Evolutionary conservation across 257 asterid genomes (phyloP).

Genomic region (Solanum boliviense): DNA sequence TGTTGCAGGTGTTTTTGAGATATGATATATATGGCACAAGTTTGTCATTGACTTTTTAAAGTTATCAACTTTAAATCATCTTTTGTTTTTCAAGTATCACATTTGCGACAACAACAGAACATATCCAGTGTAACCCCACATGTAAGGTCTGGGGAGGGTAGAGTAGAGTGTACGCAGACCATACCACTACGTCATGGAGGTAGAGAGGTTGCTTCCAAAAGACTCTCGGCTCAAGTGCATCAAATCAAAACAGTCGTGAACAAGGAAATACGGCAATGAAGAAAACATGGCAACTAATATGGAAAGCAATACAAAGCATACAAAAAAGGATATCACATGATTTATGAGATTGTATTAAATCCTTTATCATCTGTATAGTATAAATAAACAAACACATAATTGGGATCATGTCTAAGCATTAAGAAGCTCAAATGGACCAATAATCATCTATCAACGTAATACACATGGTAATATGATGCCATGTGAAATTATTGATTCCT

Average conservation of each 20-base stretch:
- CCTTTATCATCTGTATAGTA: background rate
- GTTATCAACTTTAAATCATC: background rate
- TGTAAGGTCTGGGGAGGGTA: background rate
- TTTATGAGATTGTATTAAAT: background rate
- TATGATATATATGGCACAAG: background rate
- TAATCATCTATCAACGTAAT: background rate
- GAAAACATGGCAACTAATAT: background rate
- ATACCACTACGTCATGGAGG: background rate
- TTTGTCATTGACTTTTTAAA: background rate
- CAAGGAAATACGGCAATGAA: background rate
- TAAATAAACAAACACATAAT: background rate
- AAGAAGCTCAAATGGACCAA: background rate
- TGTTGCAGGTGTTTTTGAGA: background rate
- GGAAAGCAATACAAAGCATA: background rate
- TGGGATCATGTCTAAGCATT: background rate
- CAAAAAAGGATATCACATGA: background rate
- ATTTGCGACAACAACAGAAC: background rate
- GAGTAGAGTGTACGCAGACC: background rate
- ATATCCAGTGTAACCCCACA: background rate
- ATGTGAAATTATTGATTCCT: background rate
- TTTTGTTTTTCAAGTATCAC: background rate
- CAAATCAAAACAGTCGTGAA: background rate
- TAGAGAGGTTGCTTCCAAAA: background rate
- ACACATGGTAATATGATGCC: background rate
- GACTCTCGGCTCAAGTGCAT: background rate